A percentile compares a stretch with the other conserved stretches of the same genome.
These are phyloP conservation scores for Colletotrichum chlorophyti DNA, from an alignment of 2,329 filamentous ascomycete species.

Conservation along the genomic window DNA sequence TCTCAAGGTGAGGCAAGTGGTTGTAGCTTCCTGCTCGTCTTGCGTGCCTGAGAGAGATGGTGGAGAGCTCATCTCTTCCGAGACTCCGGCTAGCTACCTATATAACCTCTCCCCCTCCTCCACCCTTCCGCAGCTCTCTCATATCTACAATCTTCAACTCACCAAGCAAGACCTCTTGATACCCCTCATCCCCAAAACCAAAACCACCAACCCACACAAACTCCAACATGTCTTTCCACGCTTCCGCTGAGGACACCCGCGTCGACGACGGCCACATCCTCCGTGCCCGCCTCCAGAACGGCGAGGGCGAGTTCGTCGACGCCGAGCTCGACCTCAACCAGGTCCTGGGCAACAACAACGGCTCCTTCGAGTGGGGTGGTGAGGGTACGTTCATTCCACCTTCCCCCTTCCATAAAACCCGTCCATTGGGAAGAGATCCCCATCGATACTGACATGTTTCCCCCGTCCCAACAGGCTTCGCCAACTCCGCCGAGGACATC, in stretches of 20 bases:
- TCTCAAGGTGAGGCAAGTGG: background rate
- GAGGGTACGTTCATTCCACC: constrained; percentile 28
- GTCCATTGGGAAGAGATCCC: too few species aligned
- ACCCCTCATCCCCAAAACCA: background rate
- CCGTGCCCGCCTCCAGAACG: constrained; percentile 45
- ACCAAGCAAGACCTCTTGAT: background rate
- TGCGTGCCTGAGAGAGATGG: too few species aligned
- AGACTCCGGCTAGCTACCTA: background rate
- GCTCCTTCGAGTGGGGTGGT: constrained; percentile 54
- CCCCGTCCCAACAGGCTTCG: constrained; percentile 49
- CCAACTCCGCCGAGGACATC: constrained; percentile 52
- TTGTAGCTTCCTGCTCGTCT: too few species aligned
- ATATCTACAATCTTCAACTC: background rate
- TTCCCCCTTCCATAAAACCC: background rate
- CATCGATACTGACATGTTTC: too few species aligned
- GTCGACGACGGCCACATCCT: constrained; percentile 59
- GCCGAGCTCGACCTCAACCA: constrained; percentile 56
- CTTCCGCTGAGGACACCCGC: constrained; percentile 50
- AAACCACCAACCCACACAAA: constrained; percentile 6
- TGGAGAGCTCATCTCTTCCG: background rate
- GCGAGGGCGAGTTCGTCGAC: constrained; percentile 50
- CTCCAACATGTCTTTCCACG: constrained; percentile 57
- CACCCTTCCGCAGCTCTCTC: background rate
- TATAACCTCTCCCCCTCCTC: constrained; percentile 1
- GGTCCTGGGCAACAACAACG: constrained; percentile 58